phyloP scores from a whole-genome alignment of 352 stramenopile species.

The Phytophthora nicotianae region DNA sequence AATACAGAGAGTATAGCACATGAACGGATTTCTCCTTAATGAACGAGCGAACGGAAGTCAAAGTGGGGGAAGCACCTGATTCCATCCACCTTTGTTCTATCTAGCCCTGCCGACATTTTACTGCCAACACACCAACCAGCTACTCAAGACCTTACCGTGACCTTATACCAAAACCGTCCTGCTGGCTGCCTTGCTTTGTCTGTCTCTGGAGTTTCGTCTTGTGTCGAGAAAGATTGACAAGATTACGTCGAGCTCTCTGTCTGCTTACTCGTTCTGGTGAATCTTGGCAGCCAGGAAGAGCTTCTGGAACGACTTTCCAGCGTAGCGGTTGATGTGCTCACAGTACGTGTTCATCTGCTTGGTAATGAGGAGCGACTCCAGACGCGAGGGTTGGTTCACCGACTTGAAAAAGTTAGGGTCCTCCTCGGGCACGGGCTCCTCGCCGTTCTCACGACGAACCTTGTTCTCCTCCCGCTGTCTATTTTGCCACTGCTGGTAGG shows the following conservation, averaged over 20 bases:
- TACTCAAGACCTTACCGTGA: conserved; percentile 18
- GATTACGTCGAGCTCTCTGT: conserved; percentile 9
- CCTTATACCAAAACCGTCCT: conserved; percentile 23
- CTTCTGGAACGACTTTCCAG: conserved; percentile 91
- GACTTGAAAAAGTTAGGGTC: conserved; percentile 89
- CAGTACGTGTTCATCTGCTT: conserved; percentile 95
- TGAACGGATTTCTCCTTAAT: conserved; percentile 38
- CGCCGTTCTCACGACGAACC: conserved; percentile 73
- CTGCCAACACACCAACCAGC: conserved; percentile 25
- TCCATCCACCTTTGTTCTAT: conserved; percentile 45
- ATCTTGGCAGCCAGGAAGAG: conserved; percentile 90
- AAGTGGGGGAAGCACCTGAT: conserved; percentile 33
- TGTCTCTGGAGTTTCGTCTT: conserved; percentile 17
- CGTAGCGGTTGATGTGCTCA: conserved; percentile 92
- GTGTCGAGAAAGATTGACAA: conserved; percentile 22
- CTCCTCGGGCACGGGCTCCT: conserved; percentile 79
- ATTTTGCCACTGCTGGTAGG: conserved; percentile 88
- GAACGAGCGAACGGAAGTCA: conserved; percentile 26
- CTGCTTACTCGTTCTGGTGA: conserved; percentile 76
- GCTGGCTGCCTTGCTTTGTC: conserved; percentile 20
- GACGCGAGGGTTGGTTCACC: conserved; percentile 84
- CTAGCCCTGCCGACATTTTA: conserved; percentile 27
- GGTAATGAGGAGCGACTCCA: conserved; percentile 90
- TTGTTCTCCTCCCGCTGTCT: conserved; percentile 92
- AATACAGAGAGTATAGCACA: conserved; percentile 24